Evolutionary conservation across 2,329 filamentous ascomycete species (phyloP).

Genomic region (Fusarium chuoi): DNA sequence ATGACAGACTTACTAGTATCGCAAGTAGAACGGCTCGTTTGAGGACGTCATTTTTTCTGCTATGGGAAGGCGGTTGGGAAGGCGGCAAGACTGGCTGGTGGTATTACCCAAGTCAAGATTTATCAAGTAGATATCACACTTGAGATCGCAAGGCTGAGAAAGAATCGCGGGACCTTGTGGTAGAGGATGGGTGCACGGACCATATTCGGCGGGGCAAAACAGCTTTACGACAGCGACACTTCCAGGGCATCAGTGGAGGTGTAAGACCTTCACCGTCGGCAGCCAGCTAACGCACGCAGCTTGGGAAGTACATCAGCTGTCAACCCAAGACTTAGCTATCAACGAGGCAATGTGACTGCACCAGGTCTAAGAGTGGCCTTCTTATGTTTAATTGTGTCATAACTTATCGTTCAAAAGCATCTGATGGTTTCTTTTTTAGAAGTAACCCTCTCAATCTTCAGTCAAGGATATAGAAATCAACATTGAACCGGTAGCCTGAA

Average conservation of each 20-base stretch:
- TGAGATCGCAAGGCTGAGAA: slow-evolving; percentile 42
- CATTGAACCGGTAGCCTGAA: not conserved
- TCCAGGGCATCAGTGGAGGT: not conserved
- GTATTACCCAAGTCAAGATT: slow-evolving; percentile 4
- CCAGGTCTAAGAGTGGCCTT: not conserved
- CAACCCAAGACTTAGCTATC: not conserved
- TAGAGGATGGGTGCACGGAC: slow-evolving; percentile 29
- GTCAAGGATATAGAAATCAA: not conserved
- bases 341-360: not conserved
- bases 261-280: slow-evolving; percentile 15
- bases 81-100: not conserved
- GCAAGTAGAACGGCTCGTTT: slow-evolving; percentile 90
- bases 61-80: not conserved
- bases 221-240: slow-evolving; percentile 14
- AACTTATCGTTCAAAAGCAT: too few species aligned
- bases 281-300: slow-evolving; percentile 7
- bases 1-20: slow-evolving; percentile 83
- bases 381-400: not conserved
- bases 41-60: slow-evolving; percentile 67
- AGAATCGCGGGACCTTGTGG: slow-evolving; percentile 34
- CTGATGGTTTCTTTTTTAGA: not conserved
- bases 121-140: slow-evolving; percentile 8
- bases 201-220: slow-evolving; percentile 37
- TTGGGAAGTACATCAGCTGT: slow-evolving; percentile 11
- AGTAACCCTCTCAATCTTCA: not conserved